Percentiles rank a stretch among this genome's conserved stretches.
Evolutionary conservation across 495 filamentous ascomycete species (phyloP).

Genomic region (Penicillium dipodomyicola): DNA sequence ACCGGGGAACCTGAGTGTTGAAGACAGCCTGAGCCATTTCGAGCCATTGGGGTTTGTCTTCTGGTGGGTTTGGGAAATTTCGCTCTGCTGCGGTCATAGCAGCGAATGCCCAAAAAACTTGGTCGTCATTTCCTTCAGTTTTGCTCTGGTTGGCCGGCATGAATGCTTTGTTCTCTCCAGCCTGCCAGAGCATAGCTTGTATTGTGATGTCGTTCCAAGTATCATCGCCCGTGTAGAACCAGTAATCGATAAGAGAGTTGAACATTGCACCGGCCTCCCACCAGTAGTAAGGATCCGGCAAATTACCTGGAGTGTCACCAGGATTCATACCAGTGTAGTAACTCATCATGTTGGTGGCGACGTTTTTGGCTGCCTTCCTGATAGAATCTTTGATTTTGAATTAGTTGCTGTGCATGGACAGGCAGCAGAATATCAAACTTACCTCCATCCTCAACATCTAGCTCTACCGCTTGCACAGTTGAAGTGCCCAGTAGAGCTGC

Average conservation of each 20-base stretch:
- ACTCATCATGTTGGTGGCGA: slow-evolving; percentile 49
- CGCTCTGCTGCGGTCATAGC: slow-evolving; percentile 80
- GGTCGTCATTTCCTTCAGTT: slow-evolving; percentile 79
- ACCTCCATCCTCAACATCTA: slow-evolving; percentile 27
- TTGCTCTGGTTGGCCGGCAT: slow-evolving; percentile 81
- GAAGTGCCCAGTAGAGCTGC: slow-evolving; percentile 19
- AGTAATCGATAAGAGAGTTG: slow-evolving; percentile 77
- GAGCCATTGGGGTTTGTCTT: slow-evolving; percentile 66
- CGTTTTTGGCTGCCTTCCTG: slow-evolving; percentile 41
- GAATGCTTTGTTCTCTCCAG: slow-evolving; percentile 62
- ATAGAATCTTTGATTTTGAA: slow-evolving; percentile 39
- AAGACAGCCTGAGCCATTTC: slow-evolving; percentile 80
- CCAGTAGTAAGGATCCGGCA: slow-evolving; percentile 79
- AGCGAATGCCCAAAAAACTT: slow-evolving; percentile 82
- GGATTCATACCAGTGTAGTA: slow-evolving; percentile 72
- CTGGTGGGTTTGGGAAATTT: slow-evolving; percentile 59
- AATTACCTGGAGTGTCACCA: slow-evolving; percentile 67
- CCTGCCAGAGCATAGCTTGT: slow-evolving; percentile 70
- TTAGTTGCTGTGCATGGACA: not conserved
- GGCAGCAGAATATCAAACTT: not conserved
- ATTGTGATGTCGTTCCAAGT: slow-evolving; percentile 67
- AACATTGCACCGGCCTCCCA: slow-evolving; percentile 81
- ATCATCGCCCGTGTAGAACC: slow-evolving; percentile 73
- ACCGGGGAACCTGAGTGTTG: slow-evolving; percentile 68
- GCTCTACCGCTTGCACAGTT: slow-evolving; percentile 21